A percentile compares a stretch with the other conserved stretches of the same genome.
Conservation (phyloP, 306 rosid genomes). For the Dryas alaskensis region DNA sequence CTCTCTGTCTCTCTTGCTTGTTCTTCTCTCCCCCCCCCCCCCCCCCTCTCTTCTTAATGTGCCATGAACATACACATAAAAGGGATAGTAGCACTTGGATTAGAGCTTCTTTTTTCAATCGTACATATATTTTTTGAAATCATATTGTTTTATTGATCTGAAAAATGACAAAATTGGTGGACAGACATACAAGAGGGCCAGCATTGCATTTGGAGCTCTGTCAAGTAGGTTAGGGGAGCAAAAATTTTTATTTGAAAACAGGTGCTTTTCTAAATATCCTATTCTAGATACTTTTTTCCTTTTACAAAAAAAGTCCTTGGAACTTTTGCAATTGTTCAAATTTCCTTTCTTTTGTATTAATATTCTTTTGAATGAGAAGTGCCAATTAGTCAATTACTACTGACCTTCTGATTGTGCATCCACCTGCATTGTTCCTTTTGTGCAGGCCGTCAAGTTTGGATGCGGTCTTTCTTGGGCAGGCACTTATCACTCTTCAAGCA, state of each 20-base stretch:
- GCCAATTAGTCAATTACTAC: neutral
- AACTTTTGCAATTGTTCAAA: neutral
- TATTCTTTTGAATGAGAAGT: slow-evolving; percentile 12
- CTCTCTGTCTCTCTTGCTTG: slow-evolving; percentile 11
- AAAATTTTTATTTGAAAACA: slow-evolving; percentile 57
- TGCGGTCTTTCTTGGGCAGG: slow-evolving; percentile 83
- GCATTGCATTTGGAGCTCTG: slow-evolving; percentile 64
- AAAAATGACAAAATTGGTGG: slow-evolving; percentile 32
- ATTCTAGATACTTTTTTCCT: neutral
- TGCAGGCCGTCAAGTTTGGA: slow-evolving; percentile 93
- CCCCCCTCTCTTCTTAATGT: neutral
- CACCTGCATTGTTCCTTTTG: slow-evolving; percentile 25
- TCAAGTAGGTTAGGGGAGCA: slow-evolving; percentile 72
- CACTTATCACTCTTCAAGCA: slow-evolving; percentile 66
- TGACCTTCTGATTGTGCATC: slow-evolving; percentile 7
- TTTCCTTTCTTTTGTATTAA: slow-evolving; percentile 1
- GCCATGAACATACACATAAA: neutral
- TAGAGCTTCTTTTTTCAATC: neutral
- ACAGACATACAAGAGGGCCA: slow-evolving; percentile 75
- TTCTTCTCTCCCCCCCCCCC: slow-evolving; percentile 6
- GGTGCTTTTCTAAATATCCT: slow-evolving; percentile 47
- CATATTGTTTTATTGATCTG: neutral
- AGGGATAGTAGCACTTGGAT: neutral
- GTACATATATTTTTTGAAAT: slow-evolving; percentile 4
- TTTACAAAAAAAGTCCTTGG: slow-evolving; percentile 7